Conservation (phyloP, 1,139 yeast genomes). For the Pichia sp. region DNA sequence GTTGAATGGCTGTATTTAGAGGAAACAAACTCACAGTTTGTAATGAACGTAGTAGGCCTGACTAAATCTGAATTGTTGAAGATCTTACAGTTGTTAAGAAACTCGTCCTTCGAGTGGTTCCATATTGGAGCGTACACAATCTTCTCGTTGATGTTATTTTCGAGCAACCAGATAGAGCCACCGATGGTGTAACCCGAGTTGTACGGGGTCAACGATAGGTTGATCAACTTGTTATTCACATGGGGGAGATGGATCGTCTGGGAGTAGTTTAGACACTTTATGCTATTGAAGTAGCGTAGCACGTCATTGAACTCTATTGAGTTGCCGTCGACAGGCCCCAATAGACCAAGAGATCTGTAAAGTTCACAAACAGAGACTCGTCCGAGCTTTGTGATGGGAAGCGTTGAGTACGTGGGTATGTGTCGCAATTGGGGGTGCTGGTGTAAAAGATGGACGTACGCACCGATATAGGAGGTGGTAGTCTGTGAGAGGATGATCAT, state of each 20-base stretch:
- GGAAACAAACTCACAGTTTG: slow-evolving; percentile 64
- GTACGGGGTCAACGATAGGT: slow-evolving; percentile 70
- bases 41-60: slow-evolving; percentile 81
- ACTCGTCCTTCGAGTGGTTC: slow-evolving; percentile 90
- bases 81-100: slow-evolving; percentile 69
- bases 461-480: slow-evolving; percentile 75
- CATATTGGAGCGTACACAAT: slow-evolving; percentile 86
- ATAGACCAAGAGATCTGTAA: slow-evolving; percentile 64
- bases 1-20: slow-evolving; percentile 60
- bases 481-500: slow-evolving; percentile 80
- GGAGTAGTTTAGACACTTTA: slow-evolving; percentile 67
- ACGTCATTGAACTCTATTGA: slow-evolving; percentile 67
- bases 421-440: slow-evolving; percentile 61
- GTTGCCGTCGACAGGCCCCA: slow-evolving; percentile 68
- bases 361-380: slow-evolving; percentile 78
- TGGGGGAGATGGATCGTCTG: slow-evolving; percentile 56
- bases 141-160: slow-evolving; percentile 64
- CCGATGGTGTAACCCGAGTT: slow-evolving; percentile 94
- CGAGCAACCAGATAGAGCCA: slow-evolving; percentile 81
- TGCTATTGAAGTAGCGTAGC: slow-evolving; percentile 45
- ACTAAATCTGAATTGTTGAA: slow-evolving; percentile 54
- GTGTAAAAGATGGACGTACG: slow-evolving; percentile 63
- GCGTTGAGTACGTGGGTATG: slow-evolving; percentile 78
- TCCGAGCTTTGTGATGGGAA: slow-evolving; percentile 85
- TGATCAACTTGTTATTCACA: slow-evolving; percentile 48